Evolutionary conservation across 2,329 filamentous ascomycete species (phyloP), one percentile per base, ranked within the genome.

Genomic region (Ascochyta viciae-villosae): DNA sequence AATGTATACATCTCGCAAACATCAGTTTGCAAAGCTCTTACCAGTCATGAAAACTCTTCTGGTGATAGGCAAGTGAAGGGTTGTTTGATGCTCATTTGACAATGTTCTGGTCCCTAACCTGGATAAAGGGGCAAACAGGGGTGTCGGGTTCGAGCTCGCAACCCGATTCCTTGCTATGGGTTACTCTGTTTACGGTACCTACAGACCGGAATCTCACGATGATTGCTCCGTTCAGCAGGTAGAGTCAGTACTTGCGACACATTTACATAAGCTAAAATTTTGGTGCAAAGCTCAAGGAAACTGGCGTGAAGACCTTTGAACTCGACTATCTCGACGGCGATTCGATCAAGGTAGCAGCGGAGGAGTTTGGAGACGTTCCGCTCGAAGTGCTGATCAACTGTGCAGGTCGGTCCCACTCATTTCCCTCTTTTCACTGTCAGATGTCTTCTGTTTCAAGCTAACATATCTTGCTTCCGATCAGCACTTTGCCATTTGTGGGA

Each of bases 291-390:
- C 42, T 45, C 29, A 34, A 15, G 34, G 42, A 45, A 22, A 34
- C n/a, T 34, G 27, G 27, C n/a, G 42, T 45, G 42, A 34, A 34
- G 29, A 45, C 42, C 16, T 45, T 45, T 33, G 42, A 45, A 16
- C 42, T 45, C 23, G 42, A 45, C 29, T 45, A 45, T 23, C 27
- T 45, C n/a, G 42, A 45, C 16, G 42, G 16, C 8, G 19, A 34
- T 15, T 45, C 42, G 42, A 45, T 45, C 22, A 12, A 10, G 22
- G 38, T 41, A 33, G 29, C 29, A 33, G 29, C 29, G 29, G 29
- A 33, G 29, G 29, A 33, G 29, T 33, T 33, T 13, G 29, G 29
- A 33, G 29, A 33, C 29, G 29, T 33, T 33, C 29, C 29, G 29
- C 29, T 33, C 29, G 29, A 33, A 9, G 29, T 33, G 29, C 29